Base-by-base conservation (phyloP, 1,284 basidiomycete species). In the Porogramme epimiltina region DNA sequence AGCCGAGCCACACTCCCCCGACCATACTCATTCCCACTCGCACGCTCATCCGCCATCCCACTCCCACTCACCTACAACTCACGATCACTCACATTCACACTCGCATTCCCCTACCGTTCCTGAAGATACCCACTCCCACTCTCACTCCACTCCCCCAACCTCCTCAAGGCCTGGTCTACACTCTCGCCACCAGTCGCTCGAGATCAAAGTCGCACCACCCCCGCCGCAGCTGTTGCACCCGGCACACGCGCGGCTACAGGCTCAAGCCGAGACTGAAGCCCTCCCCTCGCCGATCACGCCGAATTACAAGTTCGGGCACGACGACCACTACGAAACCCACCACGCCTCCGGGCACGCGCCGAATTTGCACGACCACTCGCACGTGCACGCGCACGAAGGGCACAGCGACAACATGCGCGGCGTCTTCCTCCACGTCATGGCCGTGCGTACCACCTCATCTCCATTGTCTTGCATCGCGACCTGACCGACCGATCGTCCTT, bases 371-470 rank as follows among this genome's bases (percentile, higher is more conserved):
- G 76, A 78, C 56, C 82, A 85, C 59, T 69, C 67, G 10, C 79
- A 78, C 62, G 70, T 69, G 19, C 77, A 84, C 48, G 73, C 76
- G 20, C 84, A 91, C 64, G 88, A 89, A 70, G 87, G 89, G 0
- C 93, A 96, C 65, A 94, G 91, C 69, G 94, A 99, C 71, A 99
- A 99, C 69, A 99, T 99, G 97, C 89, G 95, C 42, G 97, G 97
- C n/a, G 95, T 99, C 13, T 99, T 99, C 69, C 73, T 99, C 54
- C 89, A 92, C 66, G 90, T 92, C 43, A 89, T 92, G 89, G 89
- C 89, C 44, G 92, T 93, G 69, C 64, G 87, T 73, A 20, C 22
- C 22, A 3, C 9, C 36, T 22, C 26, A 15, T 16, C 3, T 18
- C n/a, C 22, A n/a, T 3, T 13, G 19, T 18, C n/a, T 4, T 9